Evolutionary conservation across 2,329 filamentous ascomycete genomes (phyloP).

Genomic region (Ophiocordyceps camponoti-saundersi): DNA sequence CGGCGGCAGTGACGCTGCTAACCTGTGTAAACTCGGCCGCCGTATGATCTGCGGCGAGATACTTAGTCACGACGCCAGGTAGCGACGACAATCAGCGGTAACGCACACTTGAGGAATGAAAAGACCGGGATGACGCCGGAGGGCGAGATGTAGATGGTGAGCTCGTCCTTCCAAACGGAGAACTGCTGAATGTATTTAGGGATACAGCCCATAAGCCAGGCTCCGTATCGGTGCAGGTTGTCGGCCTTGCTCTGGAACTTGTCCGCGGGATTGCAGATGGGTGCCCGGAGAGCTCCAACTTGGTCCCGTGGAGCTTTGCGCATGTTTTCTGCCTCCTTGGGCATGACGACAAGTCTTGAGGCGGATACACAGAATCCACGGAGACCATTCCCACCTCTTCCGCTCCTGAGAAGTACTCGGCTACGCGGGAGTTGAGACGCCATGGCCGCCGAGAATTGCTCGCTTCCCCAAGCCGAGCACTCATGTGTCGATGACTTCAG

Average conservation of each 20-base stretch:
- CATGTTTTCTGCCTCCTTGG: conserved; percentile 49
- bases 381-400: conserved; percentile 23
- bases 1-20: conserved; percentile 81
- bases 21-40: conserved; percentile 92
- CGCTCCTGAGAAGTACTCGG: conserved; percentile 37
- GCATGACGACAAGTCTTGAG: conserved; percentile 32
- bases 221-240: conserved; percentile 80
- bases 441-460: conserved; percentile 25
- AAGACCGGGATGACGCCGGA: conserved; percentile 82
- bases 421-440: conserved; percentile 42
- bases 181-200: conserved; percentile 99
- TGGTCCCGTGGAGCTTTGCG: conserved; percentile 43
- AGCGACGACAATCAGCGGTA: neutral
- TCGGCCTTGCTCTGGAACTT: conserved; percentile 81
- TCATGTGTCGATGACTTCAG: neutral
- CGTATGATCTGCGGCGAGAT: conserved; percentile 56
- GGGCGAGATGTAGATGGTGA: conserved; percentile 84
- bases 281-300: conserved; percentile 51
- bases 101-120: conserved; percentile 68
- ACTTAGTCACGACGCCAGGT: neutral
- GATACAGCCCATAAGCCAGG: conserved; percentile 90
- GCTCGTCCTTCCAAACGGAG: conserved; percentile 98
- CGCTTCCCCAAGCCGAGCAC: neutral
- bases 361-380: conserved; percentile 34
- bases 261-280: conserved; percentile 81